A percentile compares a stretch with the other conserved stretches of the same genome.
phyloP scores from a whole-genome alignment of 768 basidiomycete species.

The Boletus rubescentipes region DNA sequence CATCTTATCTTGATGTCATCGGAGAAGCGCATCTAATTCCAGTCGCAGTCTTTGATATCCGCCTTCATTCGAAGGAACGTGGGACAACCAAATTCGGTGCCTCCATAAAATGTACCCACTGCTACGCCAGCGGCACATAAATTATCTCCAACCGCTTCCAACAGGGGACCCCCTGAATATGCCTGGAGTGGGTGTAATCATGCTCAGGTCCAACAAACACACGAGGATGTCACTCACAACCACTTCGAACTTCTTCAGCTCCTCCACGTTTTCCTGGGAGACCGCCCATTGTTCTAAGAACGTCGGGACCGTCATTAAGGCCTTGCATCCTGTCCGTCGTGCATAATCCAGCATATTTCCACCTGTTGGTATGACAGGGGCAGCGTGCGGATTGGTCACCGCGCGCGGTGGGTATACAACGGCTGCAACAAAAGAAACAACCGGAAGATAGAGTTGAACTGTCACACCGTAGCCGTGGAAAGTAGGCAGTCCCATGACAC shows the following conservation, averaged over 20 bases:
- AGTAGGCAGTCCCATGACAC: slow-evolving; percentile 35
- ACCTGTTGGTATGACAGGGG: slow-evolving; percentile 21
- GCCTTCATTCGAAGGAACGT: background rate
- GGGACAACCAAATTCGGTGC: slow-evolving; percentile 20
- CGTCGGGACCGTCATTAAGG: slow-evolving; percentile 18
- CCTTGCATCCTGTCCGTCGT: slow-evolving; percentile 4
- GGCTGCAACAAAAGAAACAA: slow-evolving; percentile 27
- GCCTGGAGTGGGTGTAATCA: background rate
- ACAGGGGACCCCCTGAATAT: slow-evolving; percentile 15
- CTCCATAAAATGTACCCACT: slow-evolving; percentile 17
- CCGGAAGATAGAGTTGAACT: slow-evolving; percentile 31
- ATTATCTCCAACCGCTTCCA: slow-evolving; percentile 12
- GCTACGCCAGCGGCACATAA: slow-evolving; percentile 19
- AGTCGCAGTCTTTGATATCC: slow-evolving; percentile 17
- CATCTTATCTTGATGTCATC: slow-evolving; percentile 27
- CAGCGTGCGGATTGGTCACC: background rate
- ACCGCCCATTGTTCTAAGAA: slow-evolving; percentile 16
- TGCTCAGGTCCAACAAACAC: background rate
- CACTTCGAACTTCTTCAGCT: slow-evolving; percentile 16
- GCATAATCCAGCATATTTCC: slow-evolving; percentile 22
- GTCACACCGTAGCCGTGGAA: slow-evolving; percentile 40
- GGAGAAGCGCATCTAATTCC: slow-evolving; percentile 10
- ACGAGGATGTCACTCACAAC: slow-evolving; percentile 15
- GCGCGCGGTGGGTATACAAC: slow-evolving; percentile 35
- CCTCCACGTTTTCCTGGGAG: slow-evolving; percentile 14